These are phyloP conservation scores for Ascochyta lentis DNA, from an alignment of 2,329 filamentous ascomycete genomes.

Conservation along the genomic window DNA sequence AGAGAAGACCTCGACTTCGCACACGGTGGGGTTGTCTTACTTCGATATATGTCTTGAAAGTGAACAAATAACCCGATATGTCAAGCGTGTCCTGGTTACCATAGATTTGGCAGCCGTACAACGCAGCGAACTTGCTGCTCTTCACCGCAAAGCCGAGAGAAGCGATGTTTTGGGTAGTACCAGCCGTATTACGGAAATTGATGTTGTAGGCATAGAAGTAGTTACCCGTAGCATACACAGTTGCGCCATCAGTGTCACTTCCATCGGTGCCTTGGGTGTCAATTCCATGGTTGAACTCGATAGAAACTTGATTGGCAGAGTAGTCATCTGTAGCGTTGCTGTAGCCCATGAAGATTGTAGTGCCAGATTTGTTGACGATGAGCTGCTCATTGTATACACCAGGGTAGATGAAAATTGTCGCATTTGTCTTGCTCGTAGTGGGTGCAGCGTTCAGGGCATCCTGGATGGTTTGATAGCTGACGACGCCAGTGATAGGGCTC, in stretches of 20 bases:
- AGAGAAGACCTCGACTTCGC: neutral
- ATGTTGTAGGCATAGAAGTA: conserved; percentile 52
- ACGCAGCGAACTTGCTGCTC: conserved; percentile 51
- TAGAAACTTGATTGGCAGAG: conserved; percentile 47
- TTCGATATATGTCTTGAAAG: conserved; percentile 50
- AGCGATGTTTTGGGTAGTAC: conserved; percentile 48
- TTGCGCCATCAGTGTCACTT: conserved; percentile 49
- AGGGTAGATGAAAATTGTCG: conserved; percentile 52
- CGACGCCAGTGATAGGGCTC: conserved; percentile 42
- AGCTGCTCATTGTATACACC: conserved; percentile 51
- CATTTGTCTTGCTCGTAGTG: conserved; percentile 44
- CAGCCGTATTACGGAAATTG: conserved; percentile 51
- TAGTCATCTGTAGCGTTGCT: conserved; percentile 47
- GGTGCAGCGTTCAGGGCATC: conserved; percentile 46
- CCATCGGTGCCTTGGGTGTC: conserved; percentile 45
- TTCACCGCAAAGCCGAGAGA: conserved; percentile 52
- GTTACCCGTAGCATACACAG: conserved; percentile 51
- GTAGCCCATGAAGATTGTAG: conserved; percentile 52
- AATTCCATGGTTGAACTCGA: conserved; percentile 45
- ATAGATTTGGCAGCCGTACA: conserved; percentile 49
- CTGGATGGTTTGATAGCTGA: conserved; percentile 49
- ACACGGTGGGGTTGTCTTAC: conserved; percentile 8
- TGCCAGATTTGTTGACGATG: conserved; percentile 48
- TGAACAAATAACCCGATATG: conserved; percentile 50
- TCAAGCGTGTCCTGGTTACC: conserved; percentile 51